Percentiles rank a stretch among this genome's conserved stretches.
These are phyloP conservation scores for Mycena vulgaris DNA, from an alignment of 768 basidiomycete genomes.

Conservation along the genomic window DNA sequence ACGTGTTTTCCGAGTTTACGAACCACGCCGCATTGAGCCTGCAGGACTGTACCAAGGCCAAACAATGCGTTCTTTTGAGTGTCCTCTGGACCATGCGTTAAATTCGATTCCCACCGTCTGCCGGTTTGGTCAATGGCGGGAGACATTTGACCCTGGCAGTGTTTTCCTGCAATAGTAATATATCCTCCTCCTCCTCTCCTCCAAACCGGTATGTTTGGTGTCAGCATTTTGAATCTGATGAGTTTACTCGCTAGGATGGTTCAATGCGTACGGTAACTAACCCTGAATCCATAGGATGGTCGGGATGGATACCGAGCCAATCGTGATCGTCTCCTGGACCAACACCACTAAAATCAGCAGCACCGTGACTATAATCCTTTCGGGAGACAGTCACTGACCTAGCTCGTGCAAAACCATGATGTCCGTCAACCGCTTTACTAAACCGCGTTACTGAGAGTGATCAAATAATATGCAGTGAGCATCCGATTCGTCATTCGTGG, in stretches of 20 bases:
- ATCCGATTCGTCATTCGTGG: too few species aligned
- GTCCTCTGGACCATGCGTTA: background rate
- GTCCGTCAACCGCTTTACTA: too few species aligned
- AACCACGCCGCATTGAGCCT: conserved; percentile 58
- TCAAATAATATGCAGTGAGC: too few species aligned
- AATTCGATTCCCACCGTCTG: conserved; percentile 55
- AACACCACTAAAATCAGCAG: conserved; percentile 67
- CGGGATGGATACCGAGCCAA: conserved; percentile 77
- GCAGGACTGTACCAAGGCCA: conserved; percentile 62
- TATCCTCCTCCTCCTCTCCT: too few species aligned
- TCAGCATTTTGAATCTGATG: background rate
- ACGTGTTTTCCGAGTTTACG: conserved; percentile 69
- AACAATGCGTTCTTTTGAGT: conserved; percentile 55
- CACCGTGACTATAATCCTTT: conserved; percentile 68
- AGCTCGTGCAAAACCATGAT: too few species aligned
- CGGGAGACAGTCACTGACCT: conserved; percentile 40
- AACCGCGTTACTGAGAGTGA: too few species aligned
- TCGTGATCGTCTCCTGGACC: conserved; percentile 64
- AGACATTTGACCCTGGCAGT: conserved; percentile 69
- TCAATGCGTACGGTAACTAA: conserved; percentile 68
- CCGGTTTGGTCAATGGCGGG: conserved; percentile 65
- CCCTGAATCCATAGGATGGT: conserved; percentile 56
- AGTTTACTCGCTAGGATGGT: conserved; percentile 58
- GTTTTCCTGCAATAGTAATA: conserved; percentile 73
- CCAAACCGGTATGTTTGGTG: conserved; percentile 57